These are phyloP conservation scores for Picochlorum sp. DNA, from an alignment of 139 green algal genomes.

Conservation along the genomic window DNA sequence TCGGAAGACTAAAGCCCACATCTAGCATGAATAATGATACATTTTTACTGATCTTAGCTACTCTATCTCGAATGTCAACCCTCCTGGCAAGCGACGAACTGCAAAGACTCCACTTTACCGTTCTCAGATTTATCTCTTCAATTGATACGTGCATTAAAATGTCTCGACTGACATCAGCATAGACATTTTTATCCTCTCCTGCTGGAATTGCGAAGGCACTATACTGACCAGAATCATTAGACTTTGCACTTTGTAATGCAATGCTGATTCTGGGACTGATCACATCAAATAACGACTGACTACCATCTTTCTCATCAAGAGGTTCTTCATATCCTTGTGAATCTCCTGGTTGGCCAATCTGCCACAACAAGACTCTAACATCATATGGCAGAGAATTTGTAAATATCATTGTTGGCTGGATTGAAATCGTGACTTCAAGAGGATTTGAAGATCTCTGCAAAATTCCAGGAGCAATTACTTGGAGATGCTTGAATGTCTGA, in stretches of 20 bases:
- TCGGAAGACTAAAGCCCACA: slow-evolving; percentile 21
- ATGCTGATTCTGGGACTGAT: neutral
- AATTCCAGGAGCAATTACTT: slow-evolving; percentile 32
- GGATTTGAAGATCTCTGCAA: slow-evolving; percentile 36
- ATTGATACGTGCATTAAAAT: slow-evolving; percentile 40
- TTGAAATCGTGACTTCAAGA: slow-evolving; percentile 54
- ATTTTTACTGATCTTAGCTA: slow-evolving; percentile 22
- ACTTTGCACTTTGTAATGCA: neutral
- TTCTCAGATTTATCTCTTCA: slow-evolving; percentile 35
- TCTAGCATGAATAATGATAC: slow-evolving; percentile 22
- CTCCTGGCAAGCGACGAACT: slow-evolving; percentile 4
- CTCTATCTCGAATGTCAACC: neutral
- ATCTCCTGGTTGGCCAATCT: slow-evolving; percentile 10
- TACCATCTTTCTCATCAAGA: neutral
- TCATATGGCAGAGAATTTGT: slow-evolving; percentile 65
- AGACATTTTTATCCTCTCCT: slow-evolving; percentile 26
- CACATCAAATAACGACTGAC: slow-evolving; percentile 1
- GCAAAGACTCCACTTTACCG: slow-evolving; percentile 29
- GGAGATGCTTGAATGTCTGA: slow-evolving; percentile 51
- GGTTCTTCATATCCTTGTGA: neutral
- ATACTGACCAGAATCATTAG: slow-evolving; percentile 9
- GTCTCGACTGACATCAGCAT: slow-evolving; percentile 44
- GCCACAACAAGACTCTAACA: slow-evolving; percentile 43
- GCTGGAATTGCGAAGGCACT: slow-evolving; percentile 10
- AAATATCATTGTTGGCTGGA: slow-evolving; percentile 56